Conservation (phyloP, 2,329 filamentous ascomycete genomes). For the Apiospora kogelbergensis region DNA sequence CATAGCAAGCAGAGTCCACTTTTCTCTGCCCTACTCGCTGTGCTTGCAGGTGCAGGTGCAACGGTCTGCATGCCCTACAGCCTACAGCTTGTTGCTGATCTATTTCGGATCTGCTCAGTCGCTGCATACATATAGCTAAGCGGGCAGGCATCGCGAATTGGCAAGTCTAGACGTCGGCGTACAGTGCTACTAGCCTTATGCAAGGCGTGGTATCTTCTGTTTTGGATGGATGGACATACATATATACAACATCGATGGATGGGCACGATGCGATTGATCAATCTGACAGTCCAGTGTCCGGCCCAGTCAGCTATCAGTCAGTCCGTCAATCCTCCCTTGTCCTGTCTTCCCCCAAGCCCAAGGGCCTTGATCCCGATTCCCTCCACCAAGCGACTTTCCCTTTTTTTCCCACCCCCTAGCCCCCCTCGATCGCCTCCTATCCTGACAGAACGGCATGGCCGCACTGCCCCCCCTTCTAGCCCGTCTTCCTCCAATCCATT, state of each 20-base stretch:
- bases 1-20: not conserved
- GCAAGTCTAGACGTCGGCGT: not conserved
- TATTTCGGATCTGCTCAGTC: not conserved
- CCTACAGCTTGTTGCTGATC: not conserved
- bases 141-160: not conserved
- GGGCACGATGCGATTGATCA: not conserved
- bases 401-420: not conserved
- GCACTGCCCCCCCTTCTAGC: not conserved
- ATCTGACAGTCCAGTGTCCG: not conserved
- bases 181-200: not conserved
- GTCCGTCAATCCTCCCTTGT: too few species aligned
- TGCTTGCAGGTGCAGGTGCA: constrained; percentile 4
- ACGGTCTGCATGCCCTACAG: constrained; percentile 2
- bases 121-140: constrained; percentile 4
- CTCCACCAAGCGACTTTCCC: not conserved
- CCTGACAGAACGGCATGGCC: not conserved
- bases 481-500: not conserved
- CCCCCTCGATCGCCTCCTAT: not conserved
- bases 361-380: not conserved
- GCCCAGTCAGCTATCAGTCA: not conserved
- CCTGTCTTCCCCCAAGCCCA: not conserved
- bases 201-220: not conserved
- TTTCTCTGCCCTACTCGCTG: constrained; percentile 2
- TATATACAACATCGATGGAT: not conserved
- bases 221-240: not conserved